These are phyloP conservation scores for Noccaea caerulescens DNA, from an alignment of 345 rosid genomes.

Conservation along the genomic window DNA sequence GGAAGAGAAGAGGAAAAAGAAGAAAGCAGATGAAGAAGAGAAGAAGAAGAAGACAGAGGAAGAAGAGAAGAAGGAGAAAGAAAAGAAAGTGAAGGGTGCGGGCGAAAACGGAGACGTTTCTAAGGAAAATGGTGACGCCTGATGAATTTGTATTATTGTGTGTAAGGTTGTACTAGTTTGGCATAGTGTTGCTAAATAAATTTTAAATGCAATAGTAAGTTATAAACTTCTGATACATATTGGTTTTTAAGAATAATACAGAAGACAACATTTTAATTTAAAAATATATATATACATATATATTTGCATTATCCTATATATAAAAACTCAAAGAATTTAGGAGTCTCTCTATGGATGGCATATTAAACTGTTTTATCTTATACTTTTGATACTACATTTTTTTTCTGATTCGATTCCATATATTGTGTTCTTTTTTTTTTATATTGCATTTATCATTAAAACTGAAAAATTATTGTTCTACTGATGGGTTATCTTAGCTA, in stretches of 20 bases:
- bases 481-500: no score
- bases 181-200: background rate
- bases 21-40: conserved; percentile 22
- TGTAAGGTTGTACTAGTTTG: background rate
- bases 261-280: no score
- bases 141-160: background rate
- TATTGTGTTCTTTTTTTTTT: no score
- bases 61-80: conserved; percentile 11
- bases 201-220: background rate
- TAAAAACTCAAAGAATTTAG: no score
- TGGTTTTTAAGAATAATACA: background rate
- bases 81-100: background rate
- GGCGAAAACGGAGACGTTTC: background rate
- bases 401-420: no score
- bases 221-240: background rate
- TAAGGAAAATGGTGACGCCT: background rate
- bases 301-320: no score
- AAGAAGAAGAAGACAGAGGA: conserved; percentile 16
- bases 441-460: no score
- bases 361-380: no score
- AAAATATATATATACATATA: no score
- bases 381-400: no score
- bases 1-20: conserved; percentile 13
- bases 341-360: no score
- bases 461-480: no score